Evolutionary conservation across 345 rosid species (phyloP).

Genomic region (Camelina hispida): DNA sequence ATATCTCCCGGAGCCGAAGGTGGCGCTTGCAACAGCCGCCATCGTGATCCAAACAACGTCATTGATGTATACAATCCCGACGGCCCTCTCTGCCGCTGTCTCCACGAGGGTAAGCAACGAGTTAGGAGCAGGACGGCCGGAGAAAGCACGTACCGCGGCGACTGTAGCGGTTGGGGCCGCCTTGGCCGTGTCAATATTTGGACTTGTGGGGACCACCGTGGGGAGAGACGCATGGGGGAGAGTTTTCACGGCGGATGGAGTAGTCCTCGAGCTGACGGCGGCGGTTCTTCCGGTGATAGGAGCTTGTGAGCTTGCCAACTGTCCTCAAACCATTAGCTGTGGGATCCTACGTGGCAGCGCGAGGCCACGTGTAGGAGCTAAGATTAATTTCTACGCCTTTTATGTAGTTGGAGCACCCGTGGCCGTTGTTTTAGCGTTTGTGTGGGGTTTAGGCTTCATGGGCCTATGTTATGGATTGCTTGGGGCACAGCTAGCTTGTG

Average conservation of each 20-base stretch:
- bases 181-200: slow-evolving; percentile 54
- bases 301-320: slow-evolving; percentile 88
- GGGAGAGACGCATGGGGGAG: slow-evolving; percentile 76
- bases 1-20: slow-evolving; percentile 59
- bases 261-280: slow-evolving; percentile 60
- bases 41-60: slow-evolving; percentile 90
- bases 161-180: slow-evolving; percentile 64
- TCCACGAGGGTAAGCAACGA: slow-evolving; percentile 89
- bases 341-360: slow-evolving; percentile 89
- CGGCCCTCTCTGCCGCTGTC: slow-evolving; percentile 71
- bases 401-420: slow-evolving; percentile 85
- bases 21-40: slow-evolving; percentile 70
- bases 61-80: slow-evolving; percentile 78
- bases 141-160: slow-evolving; percentile 63
- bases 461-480: slow-evolving; percentile 92
- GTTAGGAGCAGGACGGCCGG: slow-evolving; percentile 78
- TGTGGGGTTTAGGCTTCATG: slow-evolving; percentile 66
- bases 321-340: slow-evolving; percentile 92
- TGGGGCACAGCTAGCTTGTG: slow-evolving; percentile 82
- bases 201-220: slow-evolving; percentile 63
- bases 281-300: slow-evolving; percentile 80
- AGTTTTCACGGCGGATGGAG: slow-evolving; percentile 61
- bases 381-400: slow-evolving; percentile 74
- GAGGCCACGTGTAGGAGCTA: slow-evolving; percentile 75
- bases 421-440: slow-evolving; percentile 68